Percentiles rank a stretch among this genome's conserved stretches.
These are phyloP conservation scores for Ustilago cynodontis DNA, from an alignment of 1,284 basidiomycete species.

Conservation along the genomic window DNA sequence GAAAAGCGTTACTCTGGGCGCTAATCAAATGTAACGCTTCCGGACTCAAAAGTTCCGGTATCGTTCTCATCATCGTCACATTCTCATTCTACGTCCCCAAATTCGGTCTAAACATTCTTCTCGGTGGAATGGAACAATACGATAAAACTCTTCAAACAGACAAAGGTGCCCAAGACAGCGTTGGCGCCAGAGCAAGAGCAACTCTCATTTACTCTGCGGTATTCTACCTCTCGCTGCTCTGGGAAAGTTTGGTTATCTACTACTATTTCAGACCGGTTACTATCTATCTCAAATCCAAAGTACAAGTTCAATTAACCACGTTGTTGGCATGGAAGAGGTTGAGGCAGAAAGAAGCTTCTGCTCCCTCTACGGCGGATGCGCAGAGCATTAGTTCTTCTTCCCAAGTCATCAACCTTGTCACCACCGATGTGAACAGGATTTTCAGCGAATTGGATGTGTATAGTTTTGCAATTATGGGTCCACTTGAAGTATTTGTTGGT, in stretches of 20 bases:
- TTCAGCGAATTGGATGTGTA: slow-evolving; percentile 31
- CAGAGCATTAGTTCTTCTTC: slow-evolving; percentile 10
- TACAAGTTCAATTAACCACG: slow-evolving; percentile 37
- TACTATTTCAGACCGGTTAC: slow-evolving; percentile 28
- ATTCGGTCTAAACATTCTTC: slow-evolving; percentile 23
- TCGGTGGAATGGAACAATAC: slow-evolving; percentile 31
- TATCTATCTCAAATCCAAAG: slow-evolving; percentile 18
- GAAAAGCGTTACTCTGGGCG: slow-evolving; percentile 13
- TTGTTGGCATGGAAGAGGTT: slow-evolving; percentile 42
- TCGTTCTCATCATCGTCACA: slow-evolving; percentile 28
- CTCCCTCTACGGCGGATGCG: background rate
- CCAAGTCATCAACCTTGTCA: slow-evolving; percentile 48
- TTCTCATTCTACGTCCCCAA: slow-evolving; percentile 41
- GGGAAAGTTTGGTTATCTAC: slow-evolving; percentile 26
- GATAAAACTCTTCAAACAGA: background rate
- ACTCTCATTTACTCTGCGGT: slow-evolving; percentile 35
- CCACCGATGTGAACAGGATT: slow-evolving; percentile 36
- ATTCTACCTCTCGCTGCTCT: slow-evolving; percentile 29
- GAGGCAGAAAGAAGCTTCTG: slow-evolving; percentile 40
- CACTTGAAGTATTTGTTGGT: slow-evolving; percentile 42
- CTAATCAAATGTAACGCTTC: slow-evolving; percentile 24
- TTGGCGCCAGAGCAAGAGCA: slow-evolving; percentile 23
- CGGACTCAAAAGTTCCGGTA: background rate
- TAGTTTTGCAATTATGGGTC: slow-evolving; percentile 42
- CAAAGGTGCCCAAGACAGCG: background rate